phyloP scores from a whole-genome alignment of 306 rosid genomes.

The Cotoneaster glaucophyllus region DNA sequence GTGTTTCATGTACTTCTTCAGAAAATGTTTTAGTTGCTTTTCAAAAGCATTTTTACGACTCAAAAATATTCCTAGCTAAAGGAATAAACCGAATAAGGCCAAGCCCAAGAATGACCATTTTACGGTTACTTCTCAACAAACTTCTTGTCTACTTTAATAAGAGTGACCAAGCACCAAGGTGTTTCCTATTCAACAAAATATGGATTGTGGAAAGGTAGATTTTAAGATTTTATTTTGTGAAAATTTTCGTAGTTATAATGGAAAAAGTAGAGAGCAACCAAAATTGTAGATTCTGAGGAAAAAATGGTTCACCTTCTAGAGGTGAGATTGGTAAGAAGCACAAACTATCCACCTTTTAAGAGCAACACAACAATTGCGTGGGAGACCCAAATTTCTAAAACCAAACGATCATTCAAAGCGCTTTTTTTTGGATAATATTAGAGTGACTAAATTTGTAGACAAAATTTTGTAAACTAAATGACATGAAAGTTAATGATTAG shows the following conservation, averaged over 20 bases:
- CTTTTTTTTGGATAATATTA: not conserved
- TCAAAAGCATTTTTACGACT: no score
- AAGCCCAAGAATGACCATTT: not conserved
- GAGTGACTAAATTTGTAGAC: no score
- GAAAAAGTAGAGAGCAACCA: slow-evolving; percentile 9
- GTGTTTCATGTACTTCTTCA: no score
- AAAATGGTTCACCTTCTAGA: slow-evolving; percentile 18
- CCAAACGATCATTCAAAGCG: slow-evolving; percentile 1
- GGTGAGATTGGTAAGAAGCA: slow-evolving; percentile 39
- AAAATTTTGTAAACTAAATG: no score
- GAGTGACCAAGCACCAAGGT: not conserved
- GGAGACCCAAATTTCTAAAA: not conserved
- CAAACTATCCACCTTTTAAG: slow-evolving; percentile 19
- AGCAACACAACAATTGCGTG: slow-evolving; percentile 52
- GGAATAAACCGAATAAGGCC: not conserved
- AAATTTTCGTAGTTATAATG: not conserved
- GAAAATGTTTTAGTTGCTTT: no score
- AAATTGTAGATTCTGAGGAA: slow-evolving; percentile 17
- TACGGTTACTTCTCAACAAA: no score
- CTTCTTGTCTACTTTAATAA: no score
- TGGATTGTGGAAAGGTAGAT: not conserved
- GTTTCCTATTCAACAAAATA: not conserved
- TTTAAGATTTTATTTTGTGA: not conserved
- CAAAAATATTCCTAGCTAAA: no score
- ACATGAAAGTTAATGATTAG: no score